Conservation (phyloP, 2,329 filamentous ascomycete genomes). For the Venturia aucupariae region DNA sequence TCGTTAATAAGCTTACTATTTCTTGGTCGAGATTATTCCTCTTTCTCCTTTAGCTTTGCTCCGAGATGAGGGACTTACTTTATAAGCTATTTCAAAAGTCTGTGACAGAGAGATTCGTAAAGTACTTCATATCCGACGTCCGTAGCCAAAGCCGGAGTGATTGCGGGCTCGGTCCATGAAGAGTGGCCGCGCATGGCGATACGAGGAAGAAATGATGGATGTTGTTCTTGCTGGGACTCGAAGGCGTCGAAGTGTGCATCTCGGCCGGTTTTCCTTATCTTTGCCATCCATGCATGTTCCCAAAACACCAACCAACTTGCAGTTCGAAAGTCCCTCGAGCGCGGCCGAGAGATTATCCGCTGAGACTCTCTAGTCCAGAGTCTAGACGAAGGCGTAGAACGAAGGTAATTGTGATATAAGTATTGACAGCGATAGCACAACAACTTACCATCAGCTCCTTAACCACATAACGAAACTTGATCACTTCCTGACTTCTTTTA, state of each 20-base stretch:
- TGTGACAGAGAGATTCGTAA: no score
- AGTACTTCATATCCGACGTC: no score
- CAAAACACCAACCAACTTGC: neutral
- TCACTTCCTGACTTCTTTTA: neutral
- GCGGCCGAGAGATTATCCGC: neutral
- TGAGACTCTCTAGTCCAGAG: neutral
- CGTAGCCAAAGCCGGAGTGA: neutral
- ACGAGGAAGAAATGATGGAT: neutral
- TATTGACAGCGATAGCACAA: neutral
- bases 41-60: slow-evolving; percentile 6
- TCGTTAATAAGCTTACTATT: no score
- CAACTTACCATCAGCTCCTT: neutral
- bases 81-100: neutral
- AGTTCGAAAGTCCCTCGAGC: neutral
- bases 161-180: neutral
- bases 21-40: neutral
- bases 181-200: neutral
- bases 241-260: neutral
- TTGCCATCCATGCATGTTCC: neutral
- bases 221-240: neutral
- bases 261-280: slow-evolving; percentile 1
- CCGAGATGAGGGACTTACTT: slow-evolving; percentile 4
- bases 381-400: neutral
- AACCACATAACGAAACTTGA: neutral
- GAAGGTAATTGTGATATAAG: neutral